A percentile compares a stretch with the other conserved stretches of the same genome.
Conservation (phyloP, 257 asterid genomes). For the Scutellaria baicalensis region DNA sequence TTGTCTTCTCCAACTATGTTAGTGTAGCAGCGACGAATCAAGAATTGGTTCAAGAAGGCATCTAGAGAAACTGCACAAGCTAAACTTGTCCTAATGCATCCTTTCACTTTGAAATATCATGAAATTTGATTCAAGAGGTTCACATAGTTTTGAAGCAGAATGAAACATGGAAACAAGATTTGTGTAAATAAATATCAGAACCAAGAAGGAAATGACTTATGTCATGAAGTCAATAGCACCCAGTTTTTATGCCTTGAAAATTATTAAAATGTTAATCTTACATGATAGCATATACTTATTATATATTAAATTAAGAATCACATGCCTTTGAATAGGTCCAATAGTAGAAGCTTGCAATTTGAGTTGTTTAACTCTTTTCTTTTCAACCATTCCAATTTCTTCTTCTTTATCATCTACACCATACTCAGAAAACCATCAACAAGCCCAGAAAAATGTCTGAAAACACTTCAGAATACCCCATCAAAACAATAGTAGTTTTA, state of each 20-base stretch:
- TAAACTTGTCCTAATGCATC: not conserved
- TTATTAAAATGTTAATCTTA: not conserved
- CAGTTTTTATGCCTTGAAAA: not conserved
- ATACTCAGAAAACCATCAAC: not conserved
- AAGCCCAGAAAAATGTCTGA: conserved; percentile 21
- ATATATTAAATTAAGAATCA: conserved; percentile 15
- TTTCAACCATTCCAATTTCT: not conserved
- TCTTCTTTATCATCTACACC: not conserved
- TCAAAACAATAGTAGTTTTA: conserved; percentile 61
- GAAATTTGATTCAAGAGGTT: no score
- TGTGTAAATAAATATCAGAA: not conserved
- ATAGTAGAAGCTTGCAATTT: conserved; percentile 1
- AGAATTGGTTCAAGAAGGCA: not conserved
- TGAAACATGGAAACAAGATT: not conserved
- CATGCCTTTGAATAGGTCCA: conserved; percentile 15
- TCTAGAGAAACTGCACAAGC: not conserved
- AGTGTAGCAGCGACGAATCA: no score
- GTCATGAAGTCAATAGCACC: no score
- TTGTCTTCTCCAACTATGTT: no score
- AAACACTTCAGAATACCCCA: conserved; percentile 23
- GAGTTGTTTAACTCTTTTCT: not conserved
- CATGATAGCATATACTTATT: not conserved
- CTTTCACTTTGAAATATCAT: no score
- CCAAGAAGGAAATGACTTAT: not conserved
- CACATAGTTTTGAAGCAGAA: no score